A percentile compares a stretch with the other conserved stretches of the same genome.
phyloP scores from a whole-genome alignment of 768 basidiomycete species.

The Rhodotorula diobovata region DNA sequence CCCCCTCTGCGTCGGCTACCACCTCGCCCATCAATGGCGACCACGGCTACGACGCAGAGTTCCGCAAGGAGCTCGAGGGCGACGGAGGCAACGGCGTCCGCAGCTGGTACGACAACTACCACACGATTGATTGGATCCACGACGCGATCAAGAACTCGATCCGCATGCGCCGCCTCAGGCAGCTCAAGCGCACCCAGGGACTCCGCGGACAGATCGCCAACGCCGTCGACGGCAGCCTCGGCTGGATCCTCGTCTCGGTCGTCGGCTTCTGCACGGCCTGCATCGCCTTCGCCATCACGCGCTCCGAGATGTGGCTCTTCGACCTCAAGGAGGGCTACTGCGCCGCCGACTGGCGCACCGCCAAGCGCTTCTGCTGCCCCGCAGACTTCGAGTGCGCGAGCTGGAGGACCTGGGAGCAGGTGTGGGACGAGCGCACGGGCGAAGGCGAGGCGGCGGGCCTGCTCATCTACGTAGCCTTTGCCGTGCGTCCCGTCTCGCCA shows the following conservation, averaged over 20 bases:
- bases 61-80: constrained; percentile 25
- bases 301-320: constrained; percentile 81
- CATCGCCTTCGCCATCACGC: constrained; percentile 74
- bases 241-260: constrained; percentile 79
- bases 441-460: constrained; percentile 54
- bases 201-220: constrained; percentile 29
- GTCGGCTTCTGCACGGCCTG: constrained; percentile 77
- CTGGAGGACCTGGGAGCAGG: constrained; percentile 73
- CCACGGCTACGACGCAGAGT: constrained; percentile 31
- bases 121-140: constrained; percentile 74
- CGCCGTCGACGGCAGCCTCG: constrained; percentile 40
- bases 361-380: constrained; percentile 78
- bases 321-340: constrained; percentile 92
- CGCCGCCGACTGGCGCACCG: constrained; percentile 61
- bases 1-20: neutral
- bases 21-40: neutral
- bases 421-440: constrained; percentile 50
- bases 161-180: constrained; percentile 29
- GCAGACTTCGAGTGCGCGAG: constrained; percentile 54
- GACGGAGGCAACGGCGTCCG: constrained; percentile 42
- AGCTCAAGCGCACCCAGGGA: constrained; percentile 24
- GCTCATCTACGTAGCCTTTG: constrained; percentile 64
- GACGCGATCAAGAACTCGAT: constrained; percentile 57
- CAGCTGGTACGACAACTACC: constrained; percentile 47
- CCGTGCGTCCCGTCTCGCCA: constrained; percentile 57